Conservation (phyloP, 208 protist species). For the Leishmania guyanensis region DNA sequence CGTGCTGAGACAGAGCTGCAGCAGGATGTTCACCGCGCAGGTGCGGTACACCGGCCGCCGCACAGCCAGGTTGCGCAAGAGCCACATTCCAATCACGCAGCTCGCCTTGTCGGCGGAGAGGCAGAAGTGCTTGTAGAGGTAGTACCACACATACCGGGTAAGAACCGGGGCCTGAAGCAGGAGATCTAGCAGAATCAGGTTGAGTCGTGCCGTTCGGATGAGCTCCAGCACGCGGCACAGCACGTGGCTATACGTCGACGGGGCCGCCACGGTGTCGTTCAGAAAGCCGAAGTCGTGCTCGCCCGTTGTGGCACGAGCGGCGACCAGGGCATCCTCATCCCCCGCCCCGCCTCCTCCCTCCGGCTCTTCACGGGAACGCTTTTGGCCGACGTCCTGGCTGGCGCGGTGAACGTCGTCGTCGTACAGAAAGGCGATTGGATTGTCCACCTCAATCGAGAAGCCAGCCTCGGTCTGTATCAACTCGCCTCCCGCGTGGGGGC, state of each 20-base stretch:
- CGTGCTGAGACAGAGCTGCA: slow-evolving; percentile 50
- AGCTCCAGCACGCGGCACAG: slow-evolving; percentile 69
- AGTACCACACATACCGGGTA: slow-evolving; percentile 71
- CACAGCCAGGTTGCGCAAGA: slow-evolving; percentile 57
- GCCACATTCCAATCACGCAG: slow-evolving; percentile 60
- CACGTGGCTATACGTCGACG: slow-evolving; percentile 77
- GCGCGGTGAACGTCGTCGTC: slow-evolving; percentile 33
- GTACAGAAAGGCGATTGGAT: slow-evolving; percentile 66
- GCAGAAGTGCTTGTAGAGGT: slow-evolving; percentile 70
- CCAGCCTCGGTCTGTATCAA: slow-evolving; percentile 19
- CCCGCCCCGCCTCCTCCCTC: slow-evolving; percentile 9
- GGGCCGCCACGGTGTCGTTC: slow-evolving; percentile 49
- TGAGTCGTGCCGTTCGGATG: slow-evolving; percentile 32
- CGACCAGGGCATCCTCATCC: slow-evolving; percentile 19
- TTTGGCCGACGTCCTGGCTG: slow-evolving; percentile 21
- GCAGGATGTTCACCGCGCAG: slow-evolving; percentile 65
- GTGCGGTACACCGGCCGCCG: slow-evolving; percentile 54
- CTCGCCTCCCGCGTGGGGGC: slow-evolving; percentile 13
- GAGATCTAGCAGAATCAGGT: slow-evolving; percentile 51
- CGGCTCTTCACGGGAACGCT: slow-evolving; percentile 32
- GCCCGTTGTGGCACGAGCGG: slow-evolving; percentile 1
- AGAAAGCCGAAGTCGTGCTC: slow-evolving; percentile 41
- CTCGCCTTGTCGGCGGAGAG: slow-evolving; percentile 55
- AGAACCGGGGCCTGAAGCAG: slow-evolving; percentile 73
- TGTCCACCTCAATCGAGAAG: slow-evolving; percentile 65